Evolutionary conservation across 2,329 filamentous ascomycete species (phyloP), one percentile per base, ranked within the genome.

Genomic region (Chlorencoelia australis): DNA sequence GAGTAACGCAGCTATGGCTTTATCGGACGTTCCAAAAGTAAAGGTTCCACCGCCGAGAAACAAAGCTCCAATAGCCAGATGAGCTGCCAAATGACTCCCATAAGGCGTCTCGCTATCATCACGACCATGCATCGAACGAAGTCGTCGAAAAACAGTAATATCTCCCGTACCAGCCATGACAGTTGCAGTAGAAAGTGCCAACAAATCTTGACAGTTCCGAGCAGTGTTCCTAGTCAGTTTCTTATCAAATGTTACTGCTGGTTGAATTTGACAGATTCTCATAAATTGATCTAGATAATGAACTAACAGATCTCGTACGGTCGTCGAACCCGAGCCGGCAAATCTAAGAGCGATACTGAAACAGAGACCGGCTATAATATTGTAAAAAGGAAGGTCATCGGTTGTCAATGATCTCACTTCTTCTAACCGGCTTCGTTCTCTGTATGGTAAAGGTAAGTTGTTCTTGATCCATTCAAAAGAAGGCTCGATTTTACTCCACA

Each of bases 101-200:
- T 95, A 98, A 0, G 88, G 81, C 0, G 82, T 89, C 24, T 91
- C 84, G 1, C 73, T 65, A 40, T 94, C 83, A 35, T 88, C 78
- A 11, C 88, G 79, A 15, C 88, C 89, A 56, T 98, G 93, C 25
- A 98, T 72, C 11, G 83, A 77, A 11, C 91, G 81, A 20, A 98
- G 69, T 10, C 89, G 79, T 15, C 91, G 79, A 50, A 96, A 82
- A 1, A 94, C 79, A 2, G 74, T 64, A 14, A 98, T 65, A 54
- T 98, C 93, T 25, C 93, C 91, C 0, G 87, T 94, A 18, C 91
- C 91, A 5, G 93, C 87, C 89, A 96, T 96, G 34, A 96, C 85
- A 2, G 82, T 85, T 1, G 91, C 79, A 15, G 77, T 75, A 5
- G 87, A 82, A 5, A 98, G 66, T 1, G 85, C 85, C 8, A 95